Conservation (phyloP, 371 early-diverging fungal species). For the Mortierella sp. region DNA sequence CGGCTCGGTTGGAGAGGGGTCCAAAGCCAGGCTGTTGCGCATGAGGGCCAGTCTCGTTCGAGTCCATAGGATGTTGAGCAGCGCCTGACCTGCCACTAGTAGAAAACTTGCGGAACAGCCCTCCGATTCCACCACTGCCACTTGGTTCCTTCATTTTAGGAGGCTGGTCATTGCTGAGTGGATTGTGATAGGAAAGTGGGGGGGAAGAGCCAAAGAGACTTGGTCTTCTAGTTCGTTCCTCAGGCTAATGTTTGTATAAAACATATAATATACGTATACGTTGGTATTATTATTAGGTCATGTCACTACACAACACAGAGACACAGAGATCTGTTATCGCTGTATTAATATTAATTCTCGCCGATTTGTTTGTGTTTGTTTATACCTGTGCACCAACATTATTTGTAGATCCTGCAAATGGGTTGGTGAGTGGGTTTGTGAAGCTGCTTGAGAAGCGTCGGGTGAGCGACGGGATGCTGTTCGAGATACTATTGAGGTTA, state of each 20-base stretch:
- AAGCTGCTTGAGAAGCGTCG: constrained; percentile 37
- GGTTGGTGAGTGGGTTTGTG: constrained; percentile 32
- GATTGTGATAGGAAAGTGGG: constrained; percentile 6
- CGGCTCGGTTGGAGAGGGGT: constrained; percentile 5
- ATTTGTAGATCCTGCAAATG: background rate
- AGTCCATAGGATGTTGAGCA: constrained; percentile 14
- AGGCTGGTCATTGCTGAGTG: background rate
- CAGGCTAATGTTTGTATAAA: background rate
- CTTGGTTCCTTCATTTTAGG: background rate
- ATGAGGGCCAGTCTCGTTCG: constrained; percentile 28
- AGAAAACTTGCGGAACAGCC: constrained; percentile 48
- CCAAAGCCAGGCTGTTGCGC: constrained; percentile 10
- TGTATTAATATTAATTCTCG: background rate
- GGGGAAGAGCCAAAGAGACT: constrained; percentile 37
- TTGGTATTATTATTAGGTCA: background rate
- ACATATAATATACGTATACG: background rate
- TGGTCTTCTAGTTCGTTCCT: constrained; percentile 22
- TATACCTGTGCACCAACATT: background rate
- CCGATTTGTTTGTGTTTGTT: constrained; percentile 1
- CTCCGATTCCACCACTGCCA: constrained; percentile 30
- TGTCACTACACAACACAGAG: background rate
- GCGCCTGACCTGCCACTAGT: constrained; percentile 5
- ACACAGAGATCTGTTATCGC: background rate
- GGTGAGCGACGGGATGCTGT: constrained; percentile 25
- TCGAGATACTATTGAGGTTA: constrained; percentile 22